A percentile compares a stretch with the other conserved stretches of the same genome.
Conservation (phyloP, 495 filamentous ascomycete genomes). For the Penicillium nucicola region DNA sequence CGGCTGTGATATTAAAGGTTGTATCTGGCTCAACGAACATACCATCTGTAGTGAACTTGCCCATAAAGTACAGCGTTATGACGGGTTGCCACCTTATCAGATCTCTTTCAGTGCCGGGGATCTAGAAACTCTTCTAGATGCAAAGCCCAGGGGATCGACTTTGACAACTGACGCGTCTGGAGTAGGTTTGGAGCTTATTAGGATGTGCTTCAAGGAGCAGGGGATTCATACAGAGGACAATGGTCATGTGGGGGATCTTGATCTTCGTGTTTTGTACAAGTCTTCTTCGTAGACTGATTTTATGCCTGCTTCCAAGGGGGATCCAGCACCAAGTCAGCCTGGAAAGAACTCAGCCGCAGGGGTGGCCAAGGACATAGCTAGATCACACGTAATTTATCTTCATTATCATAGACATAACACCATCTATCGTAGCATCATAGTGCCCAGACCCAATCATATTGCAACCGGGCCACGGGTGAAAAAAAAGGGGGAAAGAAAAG, state of each 20-base stretch:
- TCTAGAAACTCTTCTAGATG: slow-evolving; percentile 2
- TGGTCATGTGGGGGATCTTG: slow-evolving; percentile 2
- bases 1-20: slow-evolving; percentile 11
- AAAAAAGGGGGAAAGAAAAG: slow-evolving; percentile 3
- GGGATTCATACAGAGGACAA: slow-evolving; percentile 5
- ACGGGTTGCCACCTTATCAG: background rate
- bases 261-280: slow-evolving; percentile 9
- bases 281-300: background rate
- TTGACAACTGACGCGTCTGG: background rate
- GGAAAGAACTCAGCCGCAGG: too few relatives aligned
- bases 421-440: slow-evolving; percentile 32
- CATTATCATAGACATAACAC: slow-evolving; percentile 29
- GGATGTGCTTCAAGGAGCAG: slow-evolving; percentile 3
- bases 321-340: too few relatives aligned
- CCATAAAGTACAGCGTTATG: background rate
- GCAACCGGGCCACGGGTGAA: slow-evolving; percentile 10
- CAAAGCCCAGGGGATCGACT: background rate
- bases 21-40: background rate
- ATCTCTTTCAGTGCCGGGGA: slow-evolving; percentile 3
- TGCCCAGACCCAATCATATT: slow-evolving; percentile 5
- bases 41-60: slow-evolving; percentile 2
- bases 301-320: too few relatives aligned
- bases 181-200: slow-evolving; percentile 7
- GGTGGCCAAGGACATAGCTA: too few relatives aligned
- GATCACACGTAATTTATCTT: slow-evolving; percentile 16